Conservation (phyloP, 345 rosid species). For the Iberis pinnata region DNA sequence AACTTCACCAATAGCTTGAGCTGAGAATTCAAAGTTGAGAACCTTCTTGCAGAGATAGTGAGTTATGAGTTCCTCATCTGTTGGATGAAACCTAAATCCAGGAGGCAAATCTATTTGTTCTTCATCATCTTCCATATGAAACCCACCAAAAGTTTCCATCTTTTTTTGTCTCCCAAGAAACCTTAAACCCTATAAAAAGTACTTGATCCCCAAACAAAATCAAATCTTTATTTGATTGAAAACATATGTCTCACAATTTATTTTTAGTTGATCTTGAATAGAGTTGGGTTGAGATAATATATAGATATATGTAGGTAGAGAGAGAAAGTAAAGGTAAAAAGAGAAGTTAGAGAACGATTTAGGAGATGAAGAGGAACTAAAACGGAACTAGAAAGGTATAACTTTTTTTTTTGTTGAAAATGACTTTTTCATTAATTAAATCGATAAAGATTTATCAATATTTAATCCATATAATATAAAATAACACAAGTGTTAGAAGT, state of each 20-base stretch:
- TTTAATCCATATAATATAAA: too few relatives aligned
- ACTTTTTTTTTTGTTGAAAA: constrained; percentile 23
- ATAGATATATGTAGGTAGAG: constrained; percentile 18
- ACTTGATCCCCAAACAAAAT: constrained; percentile 18
- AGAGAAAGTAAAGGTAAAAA: constrained; percentile 25
- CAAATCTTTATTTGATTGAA: constrained; percentile 16
- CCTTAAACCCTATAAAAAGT: constrained; percentile 35
- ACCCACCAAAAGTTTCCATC: constrained; percentile 40
- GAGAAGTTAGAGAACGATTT: constrained; percentile 33
- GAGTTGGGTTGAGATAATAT: constrained; percentile 26
- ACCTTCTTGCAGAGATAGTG: constrained; percentile 74
- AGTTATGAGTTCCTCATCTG: constrained; percentile 90
- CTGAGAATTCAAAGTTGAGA: constrained; percentile 43
- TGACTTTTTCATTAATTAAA: too few relatives aligned
- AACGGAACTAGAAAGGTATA: constrained; percentile 25
- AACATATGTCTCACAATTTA: constrained; percentile 5
- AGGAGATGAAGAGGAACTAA: constrained; percentile 26
- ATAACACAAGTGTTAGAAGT: too few relatives aligned
- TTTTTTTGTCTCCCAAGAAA: background rate
- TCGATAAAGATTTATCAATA: too few relatives aligned
- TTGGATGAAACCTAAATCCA: constrained; percentile 90
- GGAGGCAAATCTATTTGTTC: constrained; percentile 75
- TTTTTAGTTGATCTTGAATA: constrained; percentile 25
- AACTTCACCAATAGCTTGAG: constrained; percentile 82
- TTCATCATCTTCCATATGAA: constrained; percentile 49